A percentile compares a stretch with the other conserved stretches of the same genome.
Evolutionary conservation across 2,329 filamentous ascomycete genomes (phyloP).

Genomic region (Ophioceras dolichostomum): DNA sequence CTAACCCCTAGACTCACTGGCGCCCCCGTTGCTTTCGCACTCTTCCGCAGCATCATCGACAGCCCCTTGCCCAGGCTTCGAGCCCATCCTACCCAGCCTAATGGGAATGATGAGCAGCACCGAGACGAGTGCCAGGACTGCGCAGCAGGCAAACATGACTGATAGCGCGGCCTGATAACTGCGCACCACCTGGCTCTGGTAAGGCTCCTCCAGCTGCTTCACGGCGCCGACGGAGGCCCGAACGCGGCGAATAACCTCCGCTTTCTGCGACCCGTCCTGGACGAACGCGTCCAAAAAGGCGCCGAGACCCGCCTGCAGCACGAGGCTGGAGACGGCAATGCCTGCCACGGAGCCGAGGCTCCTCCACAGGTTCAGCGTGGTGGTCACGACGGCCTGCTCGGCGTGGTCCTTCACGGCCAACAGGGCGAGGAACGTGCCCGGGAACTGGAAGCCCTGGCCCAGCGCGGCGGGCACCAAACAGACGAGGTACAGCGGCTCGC

Average conservation of each 20-base stretch:
- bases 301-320: constrained; percentile 59
- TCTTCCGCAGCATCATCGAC: neutral
- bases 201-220: constrained; percentile 26
- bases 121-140: constrained; percentile 33
- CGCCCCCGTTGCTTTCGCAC: too few species aligned
- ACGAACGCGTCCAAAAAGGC: constrained; percentile 47
- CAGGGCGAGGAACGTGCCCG: constrained; percentile 49
- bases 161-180: constrained; percentile 41
- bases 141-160: constrained; percentile 30
- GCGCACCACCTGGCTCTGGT: constrained; percentile 39
- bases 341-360: constrained; percentile 60
- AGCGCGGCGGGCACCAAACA: constrained; percentile 43
- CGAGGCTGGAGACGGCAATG: constrained; percentile 57
- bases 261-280: constrained; percentile 30
- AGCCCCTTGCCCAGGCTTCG: neutral
- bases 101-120: constrained; percentile 36
- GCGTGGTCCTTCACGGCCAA: constrained; percentile 45
- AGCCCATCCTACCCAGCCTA: constrained; percentile 40
- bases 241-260: constrained; percentile 37
- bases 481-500: constrained; percentile 39
- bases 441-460: constrained; percentile 53
- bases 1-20: too few species aligned
- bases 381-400: constrained; percentile 57
- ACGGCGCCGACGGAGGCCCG: constrained; percentile 43
- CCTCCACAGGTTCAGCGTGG: constrained; percentile 60